Percentiles rank a stretch among this genome's conserved stretches.
These are phyloP conservation scores for Yueomyces sp. DNA, from an alignment of 1,139 yeast genomes.

Conservation along the genomic window DNA sequence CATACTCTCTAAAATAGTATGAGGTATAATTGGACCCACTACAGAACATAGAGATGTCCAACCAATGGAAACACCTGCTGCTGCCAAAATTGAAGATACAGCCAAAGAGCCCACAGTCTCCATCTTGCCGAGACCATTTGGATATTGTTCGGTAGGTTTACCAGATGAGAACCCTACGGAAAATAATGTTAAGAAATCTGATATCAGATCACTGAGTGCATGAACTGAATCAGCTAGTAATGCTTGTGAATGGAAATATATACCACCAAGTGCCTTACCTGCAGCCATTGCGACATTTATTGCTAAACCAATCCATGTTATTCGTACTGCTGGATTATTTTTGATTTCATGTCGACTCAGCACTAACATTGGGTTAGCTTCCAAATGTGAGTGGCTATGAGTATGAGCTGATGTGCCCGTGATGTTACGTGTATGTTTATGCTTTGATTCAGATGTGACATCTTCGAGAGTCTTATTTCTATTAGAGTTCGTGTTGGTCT, in stretches of 20 bases:
- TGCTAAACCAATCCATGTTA: slow-evolving; percentile 81
- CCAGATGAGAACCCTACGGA: slow-evolving; percentile 72
- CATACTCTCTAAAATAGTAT: slow-evolving; percentile 34
- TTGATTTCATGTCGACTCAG: slow-evolving; percentile 29
- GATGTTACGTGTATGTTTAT: slow-evolving; percentile 1
- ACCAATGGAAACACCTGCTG: slow-evolving; percentile 86
- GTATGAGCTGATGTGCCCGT: slow-evolving; percentile 11
- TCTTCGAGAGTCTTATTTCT: too few species aligned
- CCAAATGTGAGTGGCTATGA: slow-evolving; percentile 25
- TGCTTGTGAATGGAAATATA: slow-evolving; percentile 87
- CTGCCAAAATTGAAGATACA: slow-evolving; percentile 67
- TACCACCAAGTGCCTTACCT: slow-evolving; percentile 80
- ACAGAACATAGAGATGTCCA: slow-evolving; percentile 69
- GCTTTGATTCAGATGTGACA: background rate
- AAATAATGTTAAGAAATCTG: slow-evolving; percentile 78
- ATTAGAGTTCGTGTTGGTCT: too few species aligned
- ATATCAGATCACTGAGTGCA: slow-evolving; percentile 81
- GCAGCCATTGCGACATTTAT: slow-evolving; percentile 85
- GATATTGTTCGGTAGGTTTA: slow-evolving; percentile 55
- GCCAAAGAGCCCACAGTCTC: slow-evolving; percentile 86
- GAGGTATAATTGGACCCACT: slow-evolving; percentile 53
- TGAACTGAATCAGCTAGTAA: slow-evolving; percentile 89
- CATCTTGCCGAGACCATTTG: slow-evolving; percentile 83
- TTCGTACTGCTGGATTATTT: slow-evolving; percentile 76
- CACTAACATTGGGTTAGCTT: slow-evolving; percentile 22